A percentile compares a stretch with the other conserved stretches of the same genome.
Conservation (phyloP, 1,284 basidiomycete genomes). For the Phlebopus sp. region DNA sequence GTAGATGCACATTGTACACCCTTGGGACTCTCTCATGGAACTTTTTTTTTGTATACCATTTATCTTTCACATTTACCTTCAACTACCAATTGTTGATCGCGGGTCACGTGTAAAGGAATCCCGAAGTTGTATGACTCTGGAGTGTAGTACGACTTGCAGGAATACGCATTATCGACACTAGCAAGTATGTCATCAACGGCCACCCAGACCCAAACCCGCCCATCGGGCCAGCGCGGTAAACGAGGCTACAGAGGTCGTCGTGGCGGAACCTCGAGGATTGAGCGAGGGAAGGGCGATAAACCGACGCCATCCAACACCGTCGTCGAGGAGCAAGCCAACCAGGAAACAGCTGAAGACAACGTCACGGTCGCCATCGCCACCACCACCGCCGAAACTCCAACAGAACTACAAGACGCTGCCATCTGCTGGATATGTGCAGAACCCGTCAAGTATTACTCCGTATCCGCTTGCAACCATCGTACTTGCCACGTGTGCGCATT, state of each 20-base stretch:
- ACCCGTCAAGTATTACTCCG: slow-evolving; percentile 85
- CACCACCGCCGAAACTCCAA: slow-evolving; percentile 9
- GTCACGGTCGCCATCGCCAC: slow-evolving; percentile 3
- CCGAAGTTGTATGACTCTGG: no score
- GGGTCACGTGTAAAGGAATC: no score
- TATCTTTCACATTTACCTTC: no score
- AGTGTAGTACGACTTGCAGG: no score
- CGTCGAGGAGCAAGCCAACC: not conserved
- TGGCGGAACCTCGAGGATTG: slow-evolving; percentile 6
- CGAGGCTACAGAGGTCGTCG: slow-evolving; percentile 19
- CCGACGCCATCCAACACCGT: not conserved
- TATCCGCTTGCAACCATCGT: slow-evolving; percentile 90
- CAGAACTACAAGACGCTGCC: slow-evolving; percentile 37
- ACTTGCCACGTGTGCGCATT: slow-evolving; percentile 93
- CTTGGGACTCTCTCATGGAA: not conserved
- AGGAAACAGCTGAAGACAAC: not conserved
- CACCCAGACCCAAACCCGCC: slow-evolving; percentile 9
- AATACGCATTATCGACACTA: not conserved
- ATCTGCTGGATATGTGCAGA: slow-evolving; percentile 97
- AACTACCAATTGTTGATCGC: no score
- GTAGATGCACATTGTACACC: slow-evolving; percentile 11
- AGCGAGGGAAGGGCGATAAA: slow-evolving; percentile 11
- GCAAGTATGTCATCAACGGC: slow-evolving; percentile 21
- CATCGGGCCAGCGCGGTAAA: slow-evolving; percentile 4
- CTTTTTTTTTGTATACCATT: not conserved